A percentile compares a stretch with the other conserved stretches of the same genome.
Conservation (phyloP, 1,284 basidiomycete species). For the Moniliophthora roreri region DNA sequence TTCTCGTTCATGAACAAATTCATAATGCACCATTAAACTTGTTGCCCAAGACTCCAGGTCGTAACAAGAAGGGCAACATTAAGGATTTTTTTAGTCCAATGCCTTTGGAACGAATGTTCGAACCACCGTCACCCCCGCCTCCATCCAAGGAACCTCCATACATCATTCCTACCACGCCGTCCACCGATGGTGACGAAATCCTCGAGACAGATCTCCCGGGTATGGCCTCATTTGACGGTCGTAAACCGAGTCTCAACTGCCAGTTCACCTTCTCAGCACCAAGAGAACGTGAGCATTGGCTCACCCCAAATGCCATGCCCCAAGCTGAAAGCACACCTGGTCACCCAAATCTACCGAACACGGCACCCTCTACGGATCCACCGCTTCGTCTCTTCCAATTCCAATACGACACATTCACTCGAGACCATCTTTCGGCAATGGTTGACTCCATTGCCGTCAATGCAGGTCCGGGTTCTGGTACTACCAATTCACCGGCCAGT, state of each 20-base stretch:
- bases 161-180: slow-evolving; percentile 9
- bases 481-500: slow-evolving; percentile 43
- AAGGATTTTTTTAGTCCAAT: slow-evolving; percentile 87
- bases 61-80: slow-evolving; percentile 56
- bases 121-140: slow-evolving; percentile 77
- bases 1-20: slow-evolving; percentile 75
- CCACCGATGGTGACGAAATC: slow-evolving; percentile 32
- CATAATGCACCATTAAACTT: slow-evolving; percentile 43
- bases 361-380: slow-evolving; percentile 60
- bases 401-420: slow-evolving; percentile 91
- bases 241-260: slow-evolving; percentile 44
- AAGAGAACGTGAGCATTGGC: slow-evolving; percentile 27
- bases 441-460: slow-evolving; percentile 87
- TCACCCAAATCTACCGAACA: slow-evolving; percentile 33
- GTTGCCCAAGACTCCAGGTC: slow-evolving; percentile 63
- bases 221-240: slow-evolving; percentile 39
- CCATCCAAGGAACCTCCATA: slow-evolving; percentile 20
- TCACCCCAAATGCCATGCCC: slow-evolving; percentile 31
- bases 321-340: slow-evolving; percentile 59
- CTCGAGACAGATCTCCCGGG: slow-evolving; percentile 39
- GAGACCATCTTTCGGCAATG: slow-evolving; percentile 87
- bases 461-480: slow-evolving; percentile 57
- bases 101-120: slow-evolving; percentile 86
- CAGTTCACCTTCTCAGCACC: slow-evolving; percentile 79
- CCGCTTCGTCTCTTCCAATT: slow-evolving; percentile 86